Base-by-base conservation (phyloP, 2,329 filamentous ascomycete species). In the Trichoderma oligosporum region DNA sequence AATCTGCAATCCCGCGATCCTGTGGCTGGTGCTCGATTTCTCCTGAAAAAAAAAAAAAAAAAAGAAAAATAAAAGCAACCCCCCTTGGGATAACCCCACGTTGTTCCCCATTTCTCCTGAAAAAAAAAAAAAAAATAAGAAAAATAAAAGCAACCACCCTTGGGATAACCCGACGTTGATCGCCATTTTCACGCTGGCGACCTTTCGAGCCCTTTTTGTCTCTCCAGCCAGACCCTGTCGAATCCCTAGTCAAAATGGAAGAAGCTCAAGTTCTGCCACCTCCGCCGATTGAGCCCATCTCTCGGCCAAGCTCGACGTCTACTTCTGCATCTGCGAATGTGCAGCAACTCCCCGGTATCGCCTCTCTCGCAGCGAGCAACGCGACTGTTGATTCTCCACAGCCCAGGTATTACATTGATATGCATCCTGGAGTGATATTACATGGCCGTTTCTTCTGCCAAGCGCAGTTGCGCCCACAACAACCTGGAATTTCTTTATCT, bases 301-400 rank as follows among this genome's bases (percentile, higher is more conserved):
- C 80, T 27, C 73, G 76, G 62, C 77, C 77, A 20, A 76, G 73
- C 63, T 79, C 79, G 29, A 76, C 76, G 2, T 78, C 80, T 3
- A 76, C 77, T 1, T 71, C 75, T 18, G 73, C 71, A 16, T 76
- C 76, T 14, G 66, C 74, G 27, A 66, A 67, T 24, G 44, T 73
- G 57, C 71, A 73, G 14, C 78, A 81, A 39, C 67, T 81, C 36
- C 73, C 78, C 7, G 74, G 72, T 31, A 75, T 81, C 29, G 71
- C 76, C 11, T 70, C 76, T 3, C 68, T 81, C 44, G 76, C 76
- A 35, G 68, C 74, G 24, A 74, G 68, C 41, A 73, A 70, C 60
- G 71, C 71, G 25, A 67, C 71, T 16, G 42, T 70, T 9, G 72
- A 67, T 62, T 73, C 78, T 53, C 74, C 76, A 41, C 78, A 79